Evolutionary conservation across 75 land plant genomes (phyloP).

Genomic region (Pinus tabuliformis): DNA sequence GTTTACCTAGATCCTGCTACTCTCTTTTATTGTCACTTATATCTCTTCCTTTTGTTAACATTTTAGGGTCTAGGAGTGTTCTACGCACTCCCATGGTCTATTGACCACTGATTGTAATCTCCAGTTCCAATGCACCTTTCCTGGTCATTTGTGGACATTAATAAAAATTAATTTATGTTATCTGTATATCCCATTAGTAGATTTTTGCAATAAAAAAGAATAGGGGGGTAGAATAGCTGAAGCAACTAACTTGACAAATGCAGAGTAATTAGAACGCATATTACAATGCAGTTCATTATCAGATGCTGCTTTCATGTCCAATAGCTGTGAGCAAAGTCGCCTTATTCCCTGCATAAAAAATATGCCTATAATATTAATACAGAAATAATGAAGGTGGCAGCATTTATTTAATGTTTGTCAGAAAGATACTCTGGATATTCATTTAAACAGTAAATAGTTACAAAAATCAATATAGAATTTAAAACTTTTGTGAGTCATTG

Average conservation of each 20-base stretch:
- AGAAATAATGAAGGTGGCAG: too few species aligned
- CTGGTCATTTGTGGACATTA: not conserved
- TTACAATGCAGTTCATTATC: constrained; percentile 63
- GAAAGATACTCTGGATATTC: too few species aligned
- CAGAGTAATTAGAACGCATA: constrained; percentile 45
- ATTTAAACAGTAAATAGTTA: too few species aligned
- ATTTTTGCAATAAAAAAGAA: not conserved
- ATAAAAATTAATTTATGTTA: not conserved
- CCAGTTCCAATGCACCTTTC: not conserved
- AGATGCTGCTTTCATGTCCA: constrained; percentile 62
- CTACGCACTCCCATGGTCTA: not conserved
- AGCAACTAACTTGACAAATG: constrained; percentile 49
- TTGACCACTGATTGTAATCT: not conserved
- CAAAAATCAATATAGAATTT: too few species aligned
- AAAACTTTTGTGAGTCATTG: too few species aligned
- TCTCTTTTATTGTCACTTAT: too few species aligned
- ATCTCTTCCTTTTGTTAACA: not conserved
- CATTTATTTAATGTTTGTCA: too few species aligned
- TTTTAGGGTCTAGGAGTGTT: not conserved
- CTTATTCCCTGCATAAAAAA: constrained; percentile 58
- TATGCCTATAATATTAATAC: too few species aligned
- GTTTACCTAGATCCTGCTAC: too few species aligned
- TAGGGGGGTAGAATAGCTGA: not conserved
- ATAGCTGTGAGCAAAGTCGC: constrained; percentile 64
- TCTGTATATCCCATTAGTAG: not conserved